Percentiles rank a stretch among this genome's conserved stretches.
Conservation (phyloP, 306 rosid genomes). For the Gastrolobium bilobum region DNA sequence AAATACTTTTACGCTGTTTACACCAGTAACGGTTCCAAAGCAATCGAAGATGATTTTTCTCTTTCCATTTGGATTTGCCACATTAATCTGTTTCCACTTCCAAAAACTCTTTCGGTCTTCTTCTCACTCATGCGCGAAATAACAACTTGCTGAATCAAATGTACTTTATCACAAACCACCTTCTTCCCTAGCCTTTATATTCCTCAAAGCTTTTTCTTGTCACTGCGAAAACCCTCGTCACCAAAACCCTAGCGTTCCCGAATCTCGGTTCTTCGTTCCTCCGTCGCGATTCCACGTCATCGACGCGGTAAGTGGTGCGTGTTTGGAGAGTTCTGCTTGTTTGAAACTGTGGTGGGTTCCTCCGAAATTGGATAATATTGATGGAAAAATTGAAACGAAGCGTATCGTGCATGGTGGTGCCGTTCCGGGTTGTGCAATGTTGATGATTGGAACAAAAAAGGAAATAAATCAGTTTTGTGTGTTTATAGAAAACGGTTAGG, state of each 20-base stretch:
- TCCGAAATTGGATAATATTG: background rate
- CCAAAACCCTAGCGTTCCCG: constrained; percentile 38
- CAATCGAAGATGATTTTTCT: background rate
- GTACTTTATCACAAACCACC: background rate
- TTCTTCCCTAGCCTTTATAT: background rate
- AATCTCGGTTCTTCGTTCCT: background rate
- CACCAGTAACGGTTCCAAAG: background rate
- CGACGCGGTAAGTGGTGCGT: background rate
- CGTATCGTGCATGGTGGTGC: background rate
- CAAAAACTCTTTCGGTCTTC: background rate
- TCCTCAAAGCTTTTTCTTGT: background rate
- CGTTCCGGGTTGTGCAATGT: constrained; percentile 26
- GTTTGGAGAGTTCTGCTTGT: too few relatives aligned
- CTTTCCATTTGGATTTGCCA: background rate
- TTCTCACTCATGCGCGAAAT: constrained; percentile 18
- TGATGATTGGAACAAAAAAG: background rate
- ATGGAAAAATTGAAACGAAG: background rate
- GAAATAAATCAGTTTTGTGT: background rate
- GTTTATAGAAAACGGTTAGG: background rate
- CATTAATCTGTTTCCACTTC: constrained; percentile 9
- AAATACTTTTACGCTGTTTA: background rate
- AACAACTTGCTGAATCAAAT: constrained; percentile 15
- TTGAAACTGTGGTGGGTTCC: background rate
- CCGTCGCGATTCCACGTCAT: background rate
- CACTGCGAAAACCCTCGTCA: background rate